Percentiles rank a stretch among this genome's conserved stretches.
phyloP scores from a whole-genome alignment of 305 asterid species.

The Petunia hybrid region DNA sequence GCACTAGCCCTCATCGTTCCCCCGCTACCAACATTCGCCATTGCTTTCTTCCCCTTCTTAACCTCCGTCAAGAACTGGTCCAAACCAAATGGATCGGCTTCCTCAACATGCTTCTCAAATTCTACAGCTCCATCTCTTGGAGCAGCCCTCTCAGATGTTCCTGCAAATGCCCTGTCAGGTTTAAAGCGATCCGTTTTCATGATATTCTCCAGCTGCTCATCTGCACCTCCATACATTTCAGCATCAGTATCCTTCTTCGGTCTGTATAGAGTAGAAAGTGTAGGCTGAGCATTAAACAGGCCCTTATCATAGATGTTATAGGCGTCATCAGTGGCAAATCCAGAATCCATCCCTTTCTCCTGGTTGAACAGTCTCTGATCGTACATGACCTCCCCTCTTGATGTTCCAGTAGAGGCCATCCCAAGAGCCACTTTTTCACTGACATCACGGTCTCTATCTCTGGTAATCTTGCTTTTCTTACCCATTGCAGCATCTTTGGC shows the following conservation, averaged over 20 bases:
- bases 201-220: conserved; percentile 80
- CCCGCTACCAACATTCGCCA: conserved; percentile 34
- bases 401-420: conserved; percentile 77
- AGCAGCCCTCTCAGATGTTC: conserved; percentile 73
- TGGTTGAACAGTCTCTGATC: conserved; percentile 55
- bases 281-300: conserved; percentile 64
- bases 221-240: conserved; percentile 82
- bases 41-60: conserved; percentile 65
- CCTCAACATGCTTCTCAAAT: conserved; percentile 66
- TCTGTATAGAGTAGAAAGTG: conserved; percentile 69
- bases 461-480: conserved; percentile 68
- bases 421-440: conserved; percentile 69
- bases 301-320: conserved; percentile 82
- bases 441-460: too few species aligned
- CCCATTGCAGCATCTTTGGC: conserved; percentile 88
- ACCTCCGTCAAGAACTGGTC: conserved; percentile 64
- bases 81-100: conserved; percentile 89
- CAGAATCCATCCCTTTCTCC: conserved; percentile 95
- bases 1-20: too few species aligned
- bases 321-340: conserved; percentile 38
- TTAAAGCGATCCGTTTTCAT: conserved; percentile 81
- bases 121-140: conserved; percentile 81
- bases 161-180: conserved; percentile 68
- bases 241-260: conserved; percentile 79
- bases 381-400: conserved; percentile 62